phyloP scores from a whole-genome alignment of 2,329 filamentous ascomycete species.

The Neopestalotiopsis sp. region DNA sequence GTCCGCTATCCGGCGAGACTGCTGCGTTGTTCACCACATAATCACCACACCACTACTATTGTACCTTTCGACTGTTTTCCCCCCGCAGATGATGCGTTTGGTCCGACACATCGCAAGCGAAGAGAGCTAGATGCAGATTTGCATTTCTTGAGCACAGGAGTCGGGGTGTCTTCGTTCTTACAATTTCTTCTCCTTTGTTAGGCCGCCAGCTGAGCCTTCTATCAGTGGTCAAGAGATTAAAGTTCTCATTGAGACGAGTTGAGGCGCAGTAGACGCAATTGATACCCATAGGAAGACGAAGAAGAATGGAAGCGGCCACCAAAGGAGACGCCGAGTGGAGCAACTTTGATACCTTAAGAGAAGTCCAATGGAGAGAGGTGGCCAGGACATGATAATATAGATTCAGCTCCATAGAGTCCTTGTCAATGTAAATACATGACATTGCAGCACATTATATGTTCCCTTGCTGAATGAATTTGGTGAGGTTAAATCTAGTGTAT shows the following conservation, averaged over 20 bases:
- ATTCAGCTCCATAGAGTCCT: neutral
- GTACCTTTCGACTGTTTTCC: neutral
- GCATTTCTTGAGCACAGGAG: constrained; percentile 5
- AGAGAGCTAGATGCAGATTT: neutral
- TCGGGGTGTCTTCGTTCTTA: constrained; percentile 4
- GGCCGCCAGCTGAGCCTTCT: neutral
- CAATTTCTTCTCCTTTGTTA: neutral
- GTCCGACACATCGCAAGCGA: constrained; percentile 1
- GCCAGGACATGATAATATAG: neutral
- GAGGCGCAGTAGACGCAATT: neutral
- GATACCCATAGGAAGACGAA: neutral
- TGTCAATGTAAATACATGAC: neutral
- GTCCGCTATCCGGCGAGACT: neutral
- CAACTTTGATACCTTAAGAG: neutral
- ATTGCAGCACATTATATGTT: neutral
- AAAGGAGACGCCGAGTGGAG: neutral
- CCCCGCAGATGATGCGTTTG: neutral
- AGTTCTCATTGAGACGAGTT: neutral
- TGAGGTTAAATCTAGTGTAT: neutral
- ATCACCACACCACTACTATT: neutral
- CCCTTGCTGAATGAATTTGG: neutral
- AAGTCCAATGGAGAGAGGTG: neutral
- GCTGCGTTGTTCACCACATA: neutral
- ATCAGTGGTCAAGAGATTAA: neutral
- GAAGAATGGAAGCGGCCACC: neutral